Evolutionary conservation across 768 basidiomycete genomes (phyloP), one percentile per base, ranked within the genome.

Genomic region (Phaffia tasmanica): DNA sequence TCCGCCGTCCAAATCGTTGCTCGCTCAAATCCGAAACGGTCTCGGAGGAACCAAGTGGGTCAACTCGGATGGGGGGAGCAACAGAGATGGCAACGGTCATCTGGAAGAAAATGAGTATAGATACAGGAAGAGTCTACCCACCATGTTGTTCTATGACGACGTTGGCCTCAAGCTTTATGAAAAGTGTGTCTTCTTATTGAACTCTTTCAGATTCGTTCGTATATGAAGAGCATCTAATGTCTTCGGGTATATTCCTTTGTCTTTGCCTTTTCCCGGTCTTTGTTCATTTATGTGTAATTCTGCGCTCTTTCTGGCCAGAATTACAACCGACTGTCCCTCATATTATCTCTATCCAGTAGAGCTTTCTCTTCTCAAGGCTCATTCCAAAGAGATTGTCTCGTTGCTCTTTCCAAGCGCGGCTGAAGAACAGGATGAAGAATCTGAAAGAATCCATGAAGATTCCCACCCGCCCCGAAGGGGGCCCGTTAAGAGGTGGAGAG

Each of bases 261-360:
- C 56, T n/a, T 18, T 30, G 27, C 27, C 29, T 32, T 30, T n/a
- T 15, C 11, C 18, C 50, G 49, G 11, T 16, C 62, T 29, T 21
- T 14, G 3, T 29, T 25, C 30, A 42, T 8, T 46, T 6, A 32
- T 30, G 25, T 35, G 21, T 23, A 8, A n/a, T 29, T 65, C 23
- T 50, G 30, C 19, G 2, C 21, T 25, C 16, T 35, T 11, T 1
- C 57, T 35, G 30, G 0, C 3, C 48, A 68, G 69, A 57, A 77
- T 77, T 65, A 77, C 76, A 2, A 65, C 72, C 25, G 64, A 75
- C 35, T 74, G 73, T 0, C 70, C 70, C 0, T 74, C 75, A 67
- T 99, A 99, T 75, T 98, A 98, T 74, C 80, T 92, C 47, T 99
- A 93, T 75, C 77, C 80, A 3, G 88, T 89, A 0, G 95, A 98